phyloP scores from a whole-genome alignment of 345 rosid genomes.

The Pistacia integerrima region DNA sequence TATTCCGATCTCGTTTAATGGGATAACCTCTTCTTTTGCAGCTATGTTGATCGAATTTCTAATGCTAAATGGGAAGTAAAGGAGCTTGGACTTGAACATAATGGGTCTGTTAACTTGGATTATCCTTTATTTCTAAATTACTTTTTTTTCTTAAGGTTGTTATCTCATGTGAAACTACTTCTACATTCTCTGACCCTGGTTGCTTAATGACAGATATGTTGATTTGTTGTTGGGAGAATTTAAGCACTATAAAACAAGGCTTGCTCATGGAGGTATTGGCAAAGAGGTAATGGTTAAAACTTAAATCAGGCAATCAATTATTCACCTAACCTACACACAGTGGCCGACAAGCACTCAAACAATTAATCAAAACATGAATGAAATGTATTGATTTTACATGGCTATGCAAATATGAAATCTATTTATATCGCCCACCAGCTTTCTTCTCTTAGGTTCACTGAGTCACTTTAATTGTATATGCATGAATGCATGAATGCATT shows the following conservation, averaged over 20 bases:
- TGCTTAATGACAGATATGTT: conserved; percentile 68
- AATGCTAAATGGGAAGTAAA: conserved; percentile 95
- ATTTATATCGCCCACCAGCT: background rate
- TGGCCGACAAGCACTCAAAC: too few relatives aligned
- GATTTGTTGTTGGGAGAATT: conserved; percentile 96
- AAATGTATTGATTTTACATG: background rate
- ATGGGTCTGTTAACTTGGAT: conserved; percentile 69
- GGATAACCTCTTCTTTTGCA: conserved; percentile 33
- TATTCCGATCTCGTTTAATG: conserved; percentile 6
- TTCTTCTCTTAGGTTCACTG: background rate
- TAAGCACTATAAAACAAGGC: conserved; percentile 91
- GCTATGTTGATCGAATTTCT: conserved; percentile 91
- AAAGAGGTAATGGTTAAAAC: conserved; percentile 65
- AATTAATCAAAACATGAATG: too few relatives aligned
- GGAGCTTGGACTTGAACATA: conserved; percentile 97
- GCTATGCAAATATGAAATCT: background rate
- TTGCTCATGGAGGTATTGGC: conserved; percentile 83
- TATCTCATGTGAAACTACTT: background rate
- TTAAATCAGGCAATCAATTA: background rate
- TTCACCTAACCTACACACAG: too few relatives aligned
- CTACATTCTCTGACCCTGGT: background rate
- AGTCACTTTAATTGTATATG: background rate
- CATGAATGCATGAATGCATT: background rate
- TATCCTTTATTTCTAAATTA: background rate
- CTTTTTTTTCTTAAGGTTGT: conserved; percentile 8